Conservation (phyloP, 140 eudicot genomes). For the Stevia rebaudiana region DNA sequence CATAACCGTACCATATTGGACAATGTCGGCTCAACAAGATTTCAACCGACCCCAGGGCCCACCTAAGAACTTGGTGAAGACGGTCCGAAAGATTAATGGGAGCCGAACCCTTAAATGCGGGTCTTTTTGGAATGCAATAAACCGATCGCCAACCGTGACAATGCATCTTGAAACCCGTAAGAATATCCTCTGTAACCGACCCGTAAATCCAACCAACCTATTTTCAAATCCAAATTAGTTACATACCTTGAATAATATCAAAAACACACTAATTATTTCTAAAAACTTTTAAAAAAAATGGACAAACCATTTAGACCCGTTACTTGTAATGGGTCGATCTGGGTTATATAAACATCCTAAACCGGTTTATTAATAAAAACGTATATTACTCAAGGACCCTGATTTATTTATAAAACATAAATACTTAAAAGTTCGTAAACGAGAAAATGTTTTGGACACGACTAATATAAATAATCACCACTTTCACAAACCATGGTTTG, state of each 20-base stretch:
- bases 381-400: too few relatives aligned
- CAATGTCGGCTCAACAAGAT: constrained; percentile 85
- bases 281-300: not conserved
- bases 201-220: constrained; percentile 99
- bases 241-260: not conserved
- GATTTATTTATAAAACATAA: too few relatives aligned
- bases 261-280: not conserved
- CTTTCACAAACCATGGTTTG: not conserved
- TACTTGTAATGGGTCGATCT: not conserved
- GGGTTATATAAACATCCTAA: not conserved
- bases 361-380: too few relatives aligned
- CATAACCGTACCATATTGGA: constrained; percentile 95
- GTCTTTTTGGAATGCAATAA: constrained; percentile 87
- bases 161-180: constrained; percentile 97
- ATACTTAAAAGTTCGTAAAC: too few relatives aligned
- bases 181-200: constrained; percentile 92
- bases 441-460: not conserved
- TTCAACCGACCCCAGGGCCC: constrained; percentile 98
- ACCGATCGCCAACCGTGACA: constrained; percentile 99
- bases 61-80: constrained; percentile 95
- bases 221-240: not conserved
- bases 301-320: not conserved
- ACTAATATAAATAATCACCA: not conserved
- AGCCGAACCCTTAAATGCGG: constrained; percentile 95
- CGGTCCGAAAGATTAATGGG: constrained; percentile 98